Conservation (phyloP, 148 eudicot genomes). For the Fagopyrum tataricum region DNA sequence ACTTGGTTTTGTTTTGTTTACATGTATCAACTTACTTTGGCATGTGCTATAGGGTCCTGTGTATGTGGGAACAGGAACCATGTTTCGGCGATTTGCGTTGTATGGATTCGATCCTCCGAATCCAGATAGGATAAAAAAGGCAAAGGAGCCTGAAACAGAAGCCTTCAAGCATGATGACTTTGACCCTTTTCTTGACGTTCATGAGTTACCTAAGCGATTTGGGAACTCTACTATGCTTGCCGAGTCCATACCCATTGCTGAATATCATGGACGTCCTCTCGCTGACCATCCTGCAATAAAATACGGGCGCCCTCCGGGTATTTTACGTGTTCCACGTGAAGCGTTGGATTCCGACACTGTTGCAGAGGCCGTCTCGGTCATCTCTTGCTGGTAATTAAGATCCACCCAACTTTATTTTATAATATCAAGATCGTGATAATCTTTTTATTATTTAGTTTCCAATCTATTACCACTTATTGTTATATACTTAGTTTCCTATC, state of each 20-base stretch:
- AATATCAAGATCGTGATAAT: too few species aligned
- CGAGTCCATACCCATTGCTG: slow-evolving; percentile 79
- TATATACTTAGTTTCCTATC: too few species aligned
- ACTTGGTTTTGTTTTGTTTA: neutral
- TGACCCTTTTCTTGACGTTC: slow-evolving; percentile 74
- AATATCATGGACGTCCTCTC: slow-evolving; percentile 82
- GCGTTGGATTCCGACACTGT: slow-evolving; percentile 79
- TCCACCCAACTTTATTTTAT: too few species aligned
- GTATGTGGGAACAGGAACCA: slow-evolving; percentile 86
- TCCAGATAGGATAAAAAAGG: slow-evolving; percentile 24
- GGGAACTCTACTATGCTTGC: slow-evolving; percentile 78
- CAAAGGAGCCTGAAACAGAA: slow-evolving; percentile 34
- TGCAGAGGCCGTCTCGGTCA: slow-evolving; percentile 88
- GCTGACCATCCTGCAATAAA: slow-evolving; percentile 91
- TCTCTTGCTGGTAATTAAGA: slow-evolving; percentile 72
- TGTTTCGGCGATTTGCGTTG: slow-evolving; percentile 89
- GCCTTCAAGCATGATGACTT: slow-evolving; percentile 55
- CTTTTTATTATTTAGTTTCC: too few species aligned
- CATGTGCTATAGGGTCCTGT: slow-evolving; percentile 65
- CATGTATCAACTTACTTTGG: neutral
- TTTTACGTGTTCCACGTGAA: slow-evolving; percentile 56
- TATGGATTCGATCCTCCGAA: slow-evolving; percentile 91
- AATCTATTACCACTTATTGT: too few species aligned
- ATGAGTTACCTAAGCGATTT: slow-evolving; percentile 70
- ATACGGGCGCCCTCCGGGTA: slow-evolving; percentile 88